Base-by-base conservation (phyloP, 352 stramenopile genomes). In the Lagenidium sp. region DNA sequence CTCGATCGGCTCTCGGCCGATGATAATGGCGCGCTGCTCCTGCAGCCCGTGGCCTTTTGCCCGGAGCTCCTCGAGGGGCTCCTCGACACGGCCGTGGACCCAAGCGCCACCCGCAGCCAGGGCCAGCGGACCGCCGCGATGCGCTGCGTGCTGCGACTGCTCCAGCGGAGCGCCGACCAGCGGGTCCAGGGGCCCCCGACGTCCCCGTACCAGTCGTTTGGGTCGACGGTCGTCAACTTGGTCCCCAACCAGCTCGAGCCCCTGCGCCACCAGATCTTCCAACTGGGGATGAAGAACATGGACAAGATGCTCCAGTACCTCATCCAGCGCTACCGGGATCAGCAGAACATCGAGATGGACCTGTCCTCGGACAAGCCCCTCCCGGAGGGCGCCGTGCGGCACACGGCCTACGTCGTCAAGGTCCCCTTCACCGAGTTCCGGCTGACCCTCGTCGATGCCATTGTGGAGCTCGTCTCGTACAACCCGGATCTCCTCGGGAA, bases 361-460 rank as follows among this genome's bases (percentile, higher is more conserved):
- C 36, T 81, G 40, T 57, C 65, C 36, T 70, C 64, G 19, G 78
- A 60, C 47, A 68, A 64, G 44, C 74, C 77, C 32, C 56, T 87
- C n/a, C 71, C 77, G 0, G 63, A 73, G 1, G 55, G 65, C 32
- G 67, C 73, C 2, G 73, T 92, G 39, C 78, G 79, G 25, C 84
- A 96, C 57, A 93, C 85, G 36, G 79, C 70, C 5, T 95, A 95
- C 43, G 65, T 91, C 24, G 84, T 95, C 21, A 85, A 88, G 47
- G 73, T 85, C 22, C 85, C 85, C 21, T 96, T 96, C 58, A 95
- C 85, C 12, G 79, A 94, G 51, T 79, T 95, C 50, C 83, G 85
- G 6, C 68, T 95, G 0, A 82, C 74, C 44, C 59, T 96, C 20
- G 72, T 96, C 13, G 77, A 91, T 28, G 50, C 86, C 24, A 54